Evolutionary conservation across 306 rosid species (phyloP).

Genomic region (Myrica gale): DNA sequence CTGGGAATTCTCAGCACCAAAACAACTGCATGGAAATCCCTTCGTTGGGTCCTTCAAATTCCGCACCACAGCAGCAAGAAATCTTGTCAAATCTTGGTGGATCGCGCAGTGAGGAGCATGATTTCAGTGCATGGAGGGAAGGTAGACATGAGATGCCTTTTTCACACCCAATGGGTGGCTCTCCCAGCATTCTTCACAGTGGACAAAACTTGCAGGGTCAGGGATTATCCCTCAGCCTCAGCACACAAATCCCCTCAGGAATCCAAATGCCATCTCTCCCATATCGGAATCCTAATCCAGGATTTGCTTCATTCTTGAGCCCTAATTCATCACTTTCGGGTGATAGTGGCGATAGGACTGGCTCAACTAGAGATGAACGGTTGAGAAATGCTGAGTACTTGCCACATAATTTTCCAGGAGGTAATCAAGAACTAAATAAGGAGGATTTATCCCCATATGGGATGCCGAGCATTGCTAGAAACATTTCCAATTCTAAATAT

Average conservation of each 20-base stretch:
- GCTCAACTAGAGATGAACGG: constrained; percentile 48
- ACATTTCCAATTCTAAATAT: constrained; percentile 61
- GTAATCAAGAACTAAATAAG: constrained; percentile 44
- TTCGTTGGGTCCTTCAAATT: constrained; percentile 45
- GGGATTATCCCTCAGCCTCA: constrained; percentile 71
- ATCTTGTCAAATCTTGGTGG: constrained; percentile 51
- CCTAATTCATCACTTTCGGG: constrained; percentile 47
- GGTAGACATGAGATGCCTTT: constrained; percentile 56
- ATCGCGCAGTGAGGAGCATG: constrained; percentile 38
- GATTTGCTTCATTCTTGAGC: constrained; percentile 51
- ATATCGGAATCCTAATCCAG: constrained; percentile 44
- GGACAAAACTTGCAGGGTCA: constrained; percentile 66
- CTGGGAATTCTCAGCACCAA: constrained; percentile 52
- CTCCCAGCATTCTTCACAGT: constrained; percentile 40
- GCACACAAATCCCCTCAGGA: constrained; percentile 58
- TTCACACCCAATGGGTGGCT: constrained; percentile 37
- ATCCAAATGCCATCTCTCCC: constrained; percentile 54
- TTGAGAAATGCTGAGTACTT: constrained; percentile 45
- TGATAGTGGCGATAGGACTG: constrained; percentile 46
- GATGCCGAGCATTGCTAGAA: constrained; percentile 43
- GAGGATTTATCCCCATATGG: constrained; percentile 55
- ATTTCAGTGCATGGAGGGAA: constrained; percentile 60
- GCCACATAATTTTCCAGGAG: constrained; percentile 45
- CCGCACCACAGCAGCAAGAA: constrained; percentile 49
- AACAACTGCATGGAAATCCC: constrained; percentile 47